Percentiles rank a stretch among this genome's conserved stretches.
phyloP scores from a whole-genome alignment of 345 rosid genomes.

The Populus alba region DNA sequence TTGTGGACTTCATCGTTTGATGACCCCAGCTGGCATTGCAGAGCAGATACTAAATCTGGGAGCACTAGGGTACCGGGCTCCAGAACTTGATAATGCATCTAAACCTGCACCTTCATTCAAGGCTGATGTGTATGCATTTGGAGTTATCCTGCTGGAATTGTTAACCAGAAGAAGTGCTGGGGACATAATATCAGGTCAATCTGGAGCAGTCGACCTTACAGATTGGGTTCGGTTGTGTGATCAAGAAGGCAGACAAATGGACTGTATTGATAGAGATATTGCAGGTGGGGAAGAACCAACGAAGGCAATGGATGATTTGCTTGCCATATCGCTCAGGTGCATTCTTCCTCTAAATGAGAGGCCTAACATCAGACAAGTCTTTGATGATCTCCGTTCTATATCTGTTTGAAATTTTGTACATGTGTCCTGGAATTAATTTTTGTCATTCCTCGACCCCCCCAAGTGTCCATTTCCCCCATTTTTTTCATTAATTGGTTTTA shows the following conservation, averaged over 20 bases:
- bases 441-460: slow-evolving; percentile 42
- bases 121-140: slow-evolving; percentile 81
- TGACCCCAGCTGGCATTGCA: slow-evolving; percentile 76
- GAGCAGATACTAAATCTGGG: slow-evolving; percentile 88
- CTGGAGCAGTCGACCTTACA: slow-evolving; percentile 85
- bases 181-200: slow-evolving; percentile 91
- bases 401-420: slow-evolving; percentile 66
- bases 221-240: slow-evolving; percentile 87
- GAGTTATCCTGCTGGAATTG: slow-evolving; percentile 89
- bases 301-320: slow-evolving; percentile 85
- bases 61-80: slow-evolving; percentile 91
- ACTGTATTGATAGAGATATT: slow-evolving; percentile 86
- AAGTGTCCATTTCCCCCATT: slow-evolving; percentile 22
- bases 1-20: slow-evolving; percentile 79
- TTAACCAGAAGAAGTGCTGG: slow-evolving; percentile 85
- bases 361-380: slow-evolving; percentile 91
- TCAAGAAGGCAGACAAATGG: slow-evolving; percentile 87
- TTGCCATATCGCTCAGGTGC: slow-evolving; percentile 71
- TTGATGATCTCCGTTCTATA: slow-evolving; percentile 61
- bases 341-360: slow-evolving; percentile 80
- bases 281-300: slow-evolving; percentile 77
- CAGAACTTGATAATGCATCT: slow-evolving; percentile 66
- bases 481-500: slow-evolving; percentile 37
- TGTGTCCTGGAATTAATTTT: slow-evolving; percentile 55
- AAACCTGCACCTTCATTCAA: slow-evolving; percentile 68